Evolutionary conservation across 164 flowering plant genomes (phyloP).

Genomic region (Tinospora cordifolia): DNA sequence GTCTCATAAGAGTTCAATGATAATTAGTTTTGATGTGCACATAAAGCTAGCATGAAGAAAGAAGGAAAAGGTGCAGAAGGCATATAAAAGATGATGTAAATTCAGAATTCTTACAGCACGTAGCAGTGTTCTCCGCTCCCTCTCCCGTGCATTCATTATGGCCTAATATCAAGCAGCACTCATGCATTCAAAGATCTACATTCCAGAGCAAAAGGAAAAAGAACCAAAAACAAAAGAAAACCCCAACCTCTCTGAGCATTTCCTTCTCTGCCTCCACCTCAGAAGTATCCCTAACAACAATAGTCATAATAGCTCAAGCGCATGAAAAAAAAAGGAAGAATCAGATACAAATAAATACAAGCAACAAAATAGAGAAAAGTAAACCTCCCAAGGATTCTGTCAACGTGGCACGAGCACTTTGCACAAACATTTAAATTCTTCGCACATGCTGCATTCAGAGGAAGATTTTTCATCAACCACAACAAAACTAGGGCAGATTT

Average conservation of each 20-base stretch:
- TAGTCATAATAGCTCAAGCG: neutral
- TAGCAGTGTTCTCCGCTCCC: slow-evolving; percentile 74
- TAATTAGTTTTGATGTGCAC: too few species aligned
- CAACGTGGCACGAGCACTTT: slow-evolving; percentile 72
- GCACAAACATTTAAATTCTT: slow-evolving; percentile 84
- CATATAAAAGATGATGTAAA: neutral
- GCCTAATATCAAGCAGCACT: slow-evolving; percentile 43
- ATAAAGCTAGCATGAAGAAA: too few species aligned
- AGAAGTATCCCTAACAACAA: slow-evolving; percentile 39
- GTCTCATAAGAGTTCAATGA: too few species aligned
- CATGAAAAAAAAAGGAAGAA: neutral
- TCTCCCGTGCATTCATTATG: slow-evolving; percentile 84
- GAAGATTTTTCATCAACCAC: neutral
- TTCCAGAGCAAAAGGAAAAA: neutral
- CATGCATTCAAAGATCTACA: neutral
- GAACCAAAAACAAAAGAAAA: neutral
- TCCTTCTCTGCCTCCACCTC: slow-evolving; percentile 91
- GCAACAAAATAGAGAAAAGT: neutral
- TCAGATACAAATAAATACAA: neutral
- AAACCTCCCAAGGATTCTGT: slow-evolving; percentile 69
- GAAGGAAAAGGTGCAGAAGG: neutral
- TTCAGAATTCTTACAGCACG: slow-evolving; percentile 57
- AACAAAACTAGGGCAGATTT: neutral
- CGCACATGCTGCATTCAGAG: slow-evolving; percentile 58
- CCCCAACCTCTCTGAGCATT: slow-evolving; percentile 63